Evolutionary conservation across 2,329 filamentous ascomycete genomes (phyloP), one percentile per base, ranked within the genome.

Genomic region (Colletotrichum viniferum): DNA sequence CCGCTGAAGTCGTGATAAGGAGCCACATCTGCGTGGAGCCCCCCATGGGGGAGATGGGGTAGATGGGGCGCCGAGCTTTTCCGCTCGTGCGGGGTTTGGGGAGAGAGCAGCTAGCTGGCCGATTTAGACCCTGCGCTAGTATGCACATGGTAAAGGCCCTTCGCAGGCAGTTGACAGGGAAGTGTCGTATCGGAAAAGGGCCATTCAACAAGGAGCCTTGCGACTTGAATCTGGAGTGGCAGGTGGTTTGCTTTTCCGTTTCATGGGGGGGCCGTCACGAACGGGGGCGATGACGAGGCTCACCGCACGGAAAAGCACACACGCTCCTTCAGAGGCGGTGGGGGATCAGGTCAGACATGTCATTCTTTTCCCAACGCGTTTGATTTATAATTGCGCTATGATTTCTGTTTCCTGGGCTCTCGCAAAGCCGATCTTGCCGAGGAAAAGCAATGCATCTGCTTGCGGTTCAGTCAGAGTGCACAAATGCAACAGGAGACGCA

Each of bases 31-130:
- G 7, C 24, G 65, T 63, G 65, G 71, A 69, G 66, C 13, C 71
- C 71, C 71, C 71, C 71, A 64, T 73, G 71, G 71, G 71, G 71
- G 71, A 36, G 9, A 56, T 67, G 71, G 30, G 16, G 55, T 24
- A 68, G 52, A 69, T 69, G 71, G 71, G 65, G 71, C 58, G 71
- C 71, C 71, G 56, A 73, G 71, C 71, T 73, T 73, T 73, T 73
- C 71, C 71, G 71, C 61, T 69, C 43, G 71, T 69, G 71, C 71
- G 71, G 71, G 71, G 71, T 63, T 73, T 69, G 48, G 71, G 71
- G 43, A 52, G 21, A 66, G n/a, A 10, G 18, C n/a, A 43, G 24
- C 28, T 24, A 18, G 64, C 34, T 55, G 36, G 36, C 43, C 14
- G 43, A 69, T 63, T 73, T 48, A 32, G 58, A 73, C 71, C 71